Base-by-base conservation (phyloP, 768 basidiomycete genomes). In the Punctularia strigosozonata region DNA sequence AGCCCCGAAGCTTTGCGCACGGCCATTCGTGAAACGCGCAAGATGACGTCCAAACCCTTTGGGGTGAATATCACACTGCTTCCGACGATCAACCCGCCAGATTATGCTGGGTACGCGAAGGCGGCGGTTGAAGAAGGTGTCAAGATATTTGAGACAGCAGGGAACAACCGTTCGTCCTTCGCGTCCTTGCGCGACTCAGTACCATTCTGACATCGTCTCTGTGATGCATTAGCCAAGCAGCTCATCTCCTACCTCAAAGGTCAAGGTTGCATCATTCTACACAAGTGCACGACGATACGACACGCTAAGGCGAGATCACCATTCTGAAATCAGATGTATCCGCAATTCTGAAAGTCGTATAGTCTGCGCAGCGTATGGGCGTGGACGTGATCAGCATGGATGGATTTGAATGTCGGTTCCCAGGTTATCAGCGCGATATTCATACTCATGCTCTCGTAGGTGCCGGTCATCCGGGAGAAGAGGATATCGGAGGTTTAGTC, bases 381-480 rank as follows among this genome's bases (percentile, higher is more conserved):
- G 87, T 87, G n/a, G 89, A 92, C 58, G 63, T 86, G 21, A 50
- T 92, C 20, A 88, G 86, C 46, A 90, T 92, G 21, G 90, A 92
- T 42, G 88, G 90, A 0, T 85, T 92, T 44, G 89, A 92, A 67
- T 92, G 88, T 85, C 43, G 31, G 72, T 42, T 6, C 40, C 25
- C 38, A 21, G 21, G 28, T 37, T 36, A 4, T 15, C 10, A 26
- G 36, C 18, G n/a, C 39, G 38, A 31, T 36, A 37, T 31, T 44
- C 45, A 49, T 43, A 41, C 30, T 47, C 31, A 25, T 46, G n/a
- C n/a, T n/a, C n/a, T 2, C 10, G n/a, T 50, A 89, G 86, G 87
- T 52, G 91, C 89, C 22, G 91, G 91, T 19, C 88, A 91, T 57
- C 89, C 89, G 14, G 92, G 92, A 44, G 92, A 95, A 53, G 86